A percentile compares a stretch with the other conserved stretches of the same genome.
Conservation (phyloP, 2,329 filamentous ascomycete genomes). For the Phaeosphaeria sp. region DNA sequence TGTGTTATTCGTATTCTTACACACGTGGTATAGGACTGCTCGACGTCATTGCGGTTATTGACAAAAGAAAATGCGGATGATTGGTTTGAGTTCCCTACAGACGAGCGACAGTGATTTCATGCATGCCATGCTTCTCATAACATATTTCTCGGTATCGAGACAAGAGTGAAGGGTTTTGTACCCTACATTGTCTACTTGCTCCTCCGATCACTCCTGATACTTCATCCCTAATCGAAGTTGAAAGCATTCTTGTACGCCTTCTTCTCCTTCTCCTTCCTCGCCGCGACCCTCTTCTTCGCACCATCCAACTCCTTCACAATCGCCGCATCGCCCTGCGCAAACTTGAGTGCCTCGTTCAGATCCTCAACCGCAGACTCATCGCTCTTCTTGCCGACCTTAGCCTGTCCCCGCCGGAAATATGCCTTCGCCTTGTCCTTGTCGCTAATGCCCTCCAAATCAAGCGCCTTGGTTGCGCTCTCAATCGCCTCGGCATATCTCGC, state of each 20-base stretch:
- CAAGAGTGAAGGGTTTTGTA: too few relatives aligned
- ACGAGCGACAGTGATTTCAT: too few relatives aligned
- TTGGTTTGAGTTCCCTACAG: too few relatives aligned
- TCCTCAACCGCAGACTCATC: constrained; percentile 73
- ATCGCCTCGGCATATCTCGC: constrained; percentile 73
- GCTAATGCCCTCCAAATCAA: constrained; percentile 68
- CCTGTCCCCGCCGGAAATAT: constrained; percentile 80
- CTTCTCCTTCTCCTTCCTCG: constrained; percentile 85
- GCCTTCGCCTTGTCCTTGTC: constrained; percentile 89
- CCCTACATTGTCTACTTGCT: too few relatives aligned
- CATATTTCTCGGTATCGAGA: too few relatives aligned
- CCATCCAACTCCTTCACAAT: constrained; percentile 76
- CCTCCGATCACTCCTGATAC: not conserved
- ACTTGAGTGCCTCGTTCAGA: constrained; percentile 53
- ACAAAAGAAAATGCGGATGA: too few relatives aligned
- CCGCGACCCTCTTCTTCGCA: constrained; percentile 79
- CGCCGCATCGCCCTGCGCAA: constrained; percentile 72
- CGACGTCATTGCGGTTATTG: too few relatives aligned
- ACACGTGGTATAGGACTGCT: too few relatives aligned
- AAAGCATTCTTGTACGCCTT: constrained; percentile 94
- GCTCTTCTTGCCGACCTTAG: constrained; percentile 78
- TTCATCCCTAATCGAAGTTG: constrained; percentile 33
- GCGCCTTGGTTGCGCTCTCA: constrained; percentile 73
- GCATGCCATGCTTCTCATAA: too few relatives aligned
- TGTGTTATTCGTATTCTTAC: too few relatives aligned